phyloP scores from a whole-genome alignment of 2,329 filamentous ascomycete genomes.

The Neofusicoccum sp. region DNA sequence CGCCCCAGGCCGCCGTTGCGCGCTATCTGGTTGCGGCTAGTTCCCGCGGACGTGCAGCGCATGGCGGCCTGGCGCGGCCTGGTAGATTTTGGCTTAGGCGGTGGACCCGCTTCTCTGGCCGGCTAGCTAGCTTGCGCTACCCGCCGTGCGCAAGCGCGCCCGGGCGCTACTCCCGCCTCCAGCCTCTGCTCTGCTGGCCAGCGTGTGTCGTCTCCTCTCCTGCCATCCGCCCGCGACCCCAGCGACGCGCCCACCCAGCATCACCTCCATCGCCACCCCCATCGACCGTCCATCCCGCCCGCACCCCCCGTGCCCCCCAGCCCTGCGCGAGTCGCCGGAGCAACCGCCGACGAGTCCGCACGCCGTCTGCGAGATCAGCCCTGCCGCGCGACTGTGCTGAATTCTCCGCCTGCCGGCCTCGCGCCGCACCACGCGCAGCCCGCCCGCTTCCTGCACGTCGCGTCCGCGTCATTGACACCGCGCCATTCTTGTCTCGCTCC shows the following conservation, averaged over 20 bases:
- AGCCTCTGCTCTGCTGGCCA: slow-evolving; percentile 15
- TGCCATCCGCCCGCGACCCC: neutral
- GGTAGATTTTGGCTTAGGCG: too few relatives aligned
- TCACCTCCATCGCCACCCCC: slow-evolving; percentile 5
- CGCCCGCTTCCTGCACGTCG: neutral
- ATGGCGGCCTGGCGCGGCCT: neutral
- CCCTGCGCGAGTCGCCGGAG: slow-evolving; percentile 2
- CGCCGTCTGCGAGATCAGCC: slow-evolving; percentile 2
- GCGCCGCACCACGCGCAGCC: slow-evolving; percentile 4
- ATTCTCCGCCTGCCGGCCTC: neutral
- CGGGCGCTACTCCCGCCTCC: slow-evolving; percentile 8
- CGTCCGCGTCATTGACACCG: slow-evolving; percentile 6
- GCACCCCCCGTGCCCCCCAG: neutral
- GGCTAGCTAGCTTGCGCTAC: neutral
- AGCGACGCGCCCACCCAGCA: neutral
- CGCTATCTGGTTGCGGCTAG: too few relatives aligned
- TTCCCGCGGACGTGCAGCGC: neutral
- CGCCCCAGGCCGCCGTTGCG: too few relatives aligned
- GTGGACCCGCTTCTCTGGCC: neutral
- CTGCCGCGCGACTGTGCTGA: slow-evolving; percentile 12
- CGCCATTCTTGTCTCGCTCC: neutral
- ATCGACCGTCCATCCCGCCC: slow-evolving; percentile 20
- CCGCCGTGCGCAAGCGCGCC: slow-evolving; percentile 5
- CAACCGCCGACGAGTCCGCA: slow-evolving; percentile 3
- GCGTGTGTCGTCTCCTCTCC: slow-evolving; percentile 14